phyloP scores from a whole-genome alignment of 495 filamentous ascomycete species.

The Parathielavia hyrcaniae region DNA sequence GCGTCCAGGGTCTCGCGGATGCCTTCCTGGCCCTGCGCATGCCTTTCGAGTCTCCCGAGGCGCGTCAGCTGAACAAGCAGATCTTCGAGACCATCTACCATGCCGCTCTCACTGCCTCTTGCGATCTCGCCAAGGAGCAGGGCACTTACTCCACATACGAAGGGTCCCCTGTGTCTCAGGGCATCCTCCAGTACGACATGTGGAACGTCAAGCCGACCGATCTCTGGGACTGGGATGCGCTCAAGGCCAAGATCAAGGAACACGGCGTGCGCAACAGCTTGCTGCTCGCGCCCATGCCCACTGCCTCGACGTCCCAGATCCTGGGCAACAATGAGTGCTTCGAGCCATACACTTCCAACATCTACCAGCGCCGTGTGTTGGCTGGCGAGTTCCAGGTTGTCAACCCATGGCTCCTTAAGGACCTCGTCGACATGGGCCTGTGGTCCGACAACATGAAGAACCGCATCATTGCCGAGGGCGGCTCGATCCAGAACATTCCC shows the following conservation, averaged over 20 bases:
- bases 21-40: conserved; percentile 94
- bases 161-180: conserved; percentile 90
- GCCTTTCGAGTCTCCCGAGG: conserved; percentile 93
- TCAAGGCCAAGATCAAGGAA: conserved; percentile 87
- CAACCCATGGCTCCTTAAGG: conserved; percentile 98
- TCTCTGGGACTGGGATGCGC: conserved; percentile 89
- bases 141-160: conserved; percentile 86
- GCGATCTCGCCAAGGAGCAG: conserved; percentile 71
- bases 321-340: conserved; percentile 99
- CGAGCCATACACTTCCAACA: conserved; percentile 98
- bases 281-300: conserved; percentile 95
- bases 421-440: conserved; percentile 92
- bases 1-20: conserved; percentile 98
- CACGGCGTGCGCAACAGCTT: conserved; percentile 91
- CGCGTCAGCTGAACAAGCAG: conserved; percentile 88
- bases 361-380: conserved; percentile 96
- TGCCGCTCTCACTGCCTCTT: conserved; percentile 82
- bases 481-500: conserved; percentile 91
- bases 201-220: conserved; percentile 89
- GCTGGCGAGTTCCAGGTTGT: conserved; percentile 99
- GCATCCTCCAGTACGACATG: conserved; percentile 97
- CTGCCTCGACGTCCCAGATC: conserved; percentile 92
- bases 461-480: conserved; percentile 94
- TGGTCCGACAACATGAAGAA: conserved; percentile 99
- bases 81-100: conserved; percentile 99